These are phyloP conservation scores for Vanderwaltozyma tropicalis DNA, from an alignment of 805 yeast species.

Conservation along the genomic window DNA sequence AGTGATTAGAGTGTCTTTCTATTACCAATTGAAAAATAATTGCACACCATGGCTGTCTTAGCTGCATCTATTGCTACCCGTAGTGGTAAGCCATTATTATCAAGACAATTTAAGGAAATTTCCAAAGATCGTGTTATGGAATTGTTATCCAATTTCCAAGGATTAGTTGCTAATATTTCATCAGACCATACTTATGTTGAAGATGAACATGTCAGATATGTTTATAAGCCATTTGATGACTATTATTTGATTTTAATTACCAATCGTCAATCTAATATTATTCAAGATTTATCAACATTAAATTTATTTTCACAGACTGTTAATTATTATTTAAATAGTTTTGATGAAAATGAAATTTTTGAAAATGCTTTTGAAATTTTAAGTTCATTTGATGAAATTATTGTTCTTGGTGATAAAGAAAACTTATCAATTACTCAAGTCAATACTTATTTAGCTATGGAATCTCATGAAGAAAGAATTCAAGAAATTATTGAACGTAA, in stretches of 20 bases:
- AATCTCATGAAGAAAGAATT: constrained; percentile 95
- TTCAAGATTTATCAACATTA: constrained; percentile 90
- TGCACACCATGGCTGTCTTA: constrained; percentile 64
- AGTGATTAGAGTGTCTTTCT: background rate
- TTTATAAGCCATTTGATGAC: constrained; percentile 93
- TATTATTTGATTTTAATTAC: constrained; percentile 85
- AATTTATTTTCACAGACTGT: constrained; percentile 76
- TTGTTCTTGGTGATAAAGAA: constrained; percentile 87
- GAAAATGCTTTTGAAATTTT: constrained; percentile 80
- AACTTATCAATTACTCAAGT: constrained; percentile 74
- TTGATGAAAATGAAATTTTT: constrained; percentile 76
- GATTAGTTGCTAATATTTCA: constrained; percentile 53
- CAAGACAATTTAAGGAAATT: constrained; percentile 84
- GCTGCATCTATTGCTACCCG: constrained; percentile 94
- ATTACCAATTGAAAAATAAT: background rate
- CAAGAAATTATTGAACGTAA: constrained; percentile 96
- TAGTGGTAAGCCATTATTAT: constrained; percentile 82
- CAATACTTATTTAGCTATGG: constrained; percentile 88
- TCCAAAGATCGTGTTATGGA: constrained; percentile 78
- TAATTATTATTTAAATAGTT: constrained; percentile 55
- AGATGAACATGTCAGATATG: constrained; percentile 83
- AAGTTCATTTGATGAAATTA: constrained; percentile 88
- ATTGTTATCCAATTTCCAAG: constrained; percentile 75
- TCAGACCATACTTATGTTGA: constrained; percentile 91
- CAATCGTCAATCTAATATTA: constrained; percentile 79